Evolutionary conservation across 306 rosid species (phyloP).

Genomic region (Cicer bijugum): DNA sequence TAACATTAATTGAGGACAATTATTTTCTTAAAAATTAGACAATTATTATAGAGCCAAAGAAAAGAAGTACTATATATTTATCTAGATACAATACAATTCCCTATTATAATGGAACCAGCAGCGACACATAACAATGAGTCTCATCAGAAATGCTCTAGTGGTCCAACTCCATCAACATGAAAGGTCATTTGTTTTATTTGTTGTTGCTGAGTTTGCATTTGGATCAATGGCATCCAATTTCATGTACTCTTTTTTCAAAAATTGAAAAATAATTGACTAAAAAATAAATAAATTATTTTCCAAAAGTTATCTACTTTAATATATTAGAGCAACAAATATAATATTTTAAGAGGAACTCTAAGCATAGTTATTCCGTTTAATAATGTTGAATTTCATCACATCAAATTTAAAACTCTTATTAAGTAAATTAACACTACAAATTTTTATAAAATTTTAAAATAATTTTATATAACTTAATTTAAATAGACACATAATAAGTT

Average conservation of each 20-base stretch:
- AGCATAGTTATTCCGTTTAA: too few relatives aligned
- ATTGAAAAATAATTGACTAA: conserved; percentile 2
- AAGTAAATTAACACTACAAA: too few relatives aligned
- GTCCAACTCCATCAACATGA: conserved; percentile 41
- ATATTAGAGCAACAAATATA: neutral
- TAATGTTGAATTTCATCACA: too few relatives aligned
- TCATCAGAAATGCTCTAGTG: conserved; percentile 30
- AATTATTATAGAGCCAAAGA: too few relatives aligned
- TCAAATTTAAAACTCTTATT: too few relatives aligned
- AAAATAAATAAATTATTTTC: conserved; percentile 30
- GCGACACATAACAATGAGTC: conserved; percentile 8
- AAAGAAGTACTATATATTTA: too few relatives aligned
- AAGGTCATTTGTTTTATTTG: conserved; percentile 13
- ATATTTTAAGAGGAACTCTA: too few relatives aligned
- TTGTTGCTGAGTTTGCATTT: conserved; percentile 21
- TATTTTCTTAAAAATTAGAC: too few relatives aligned
- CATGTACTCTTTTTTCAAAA: conserved; percentile 4
- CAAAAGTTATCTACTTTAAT: conserved; percentile 19
- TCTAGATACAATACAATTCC: neutral
- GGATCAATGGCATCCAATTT: conserved; percentile 36
- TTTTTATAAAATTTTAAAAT: too few relatives aligned
- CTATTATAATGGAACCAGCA: neutral
- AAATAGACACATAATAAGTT: too few relatives aligned
- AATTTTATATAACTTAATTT: too few relatives aligned
- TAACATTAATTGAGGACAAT: too few relatives aligned